These are phyloP conservation scores for Suhomyces terraborum DNA, from an alignment of 1,139 yeast species.

Conservation along the genomic window DNA sequence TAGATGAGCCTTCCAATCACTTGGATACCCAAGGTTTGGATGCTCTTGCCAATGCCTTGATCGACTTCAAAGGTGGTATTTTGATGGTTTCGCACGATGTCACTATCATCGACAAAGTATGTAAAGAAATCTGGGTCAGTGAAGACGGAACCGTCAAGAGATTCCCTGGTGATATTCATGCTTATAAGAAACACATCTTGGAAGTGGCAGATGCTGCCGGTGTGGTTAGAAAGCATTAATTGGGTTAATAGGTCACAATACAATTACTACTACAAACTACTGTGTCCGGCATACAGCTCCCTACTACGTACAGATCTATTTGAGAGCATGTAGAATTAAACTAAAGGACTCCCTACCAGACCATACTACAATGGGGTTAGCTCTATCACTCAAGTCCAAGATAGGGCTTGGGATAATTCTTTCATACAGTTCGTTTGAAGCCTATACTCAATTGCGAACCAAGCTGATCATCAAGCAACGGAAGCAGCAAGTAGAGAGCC, in stretches of 20 bases:
- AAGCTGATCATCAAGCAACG: constrained; percentile 58
- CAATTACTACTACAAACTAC: not conserved
- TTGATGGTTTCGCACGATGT: constrained; percentile 98
- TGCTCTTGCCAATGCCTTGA: constrained; percentile 87
- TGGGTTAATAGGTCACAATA: not conserved
- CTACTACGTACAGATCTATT: not conserved
- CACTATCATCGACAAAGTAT: constrained; percentile 79
- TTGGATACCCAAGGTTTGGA: constrained; percentile 98
- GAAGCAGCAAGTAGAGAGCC: constrained; percentile 35
- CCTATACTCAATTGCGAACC: constrained; percentile 59
- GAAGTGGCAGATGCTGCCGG: constrained; percentile 79
- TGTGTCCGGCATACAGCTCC: not conserved
- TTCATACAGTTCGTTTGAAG: constrained; percentile 69
- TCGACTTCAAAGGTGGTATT: constrained; percentile 89
- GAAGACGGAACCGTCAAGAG: constrained; percentile 79
- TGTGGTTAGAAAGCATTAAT: constrained; percentile 79
- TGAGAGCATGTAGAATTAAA: not conserved
- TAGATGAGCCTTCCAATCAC: constrained; percentile 99
- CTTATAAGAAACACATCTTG: constrained; percentile 85
- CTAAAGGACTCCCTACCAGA: not conserved
- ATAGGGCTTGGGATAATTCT: constrained; percentile 56
- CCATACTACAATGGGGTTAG: constrained; percentile 4
- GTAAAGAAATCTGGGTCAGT: constrained; percentile 94
- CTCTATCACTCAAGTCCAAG: constrained; percentile 33
- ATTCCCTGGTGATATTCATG: constrained; percentile 83